Base-by-base conservation (phyloP, 202 grass and related monocot species). In the Setaria italica region DNA sequence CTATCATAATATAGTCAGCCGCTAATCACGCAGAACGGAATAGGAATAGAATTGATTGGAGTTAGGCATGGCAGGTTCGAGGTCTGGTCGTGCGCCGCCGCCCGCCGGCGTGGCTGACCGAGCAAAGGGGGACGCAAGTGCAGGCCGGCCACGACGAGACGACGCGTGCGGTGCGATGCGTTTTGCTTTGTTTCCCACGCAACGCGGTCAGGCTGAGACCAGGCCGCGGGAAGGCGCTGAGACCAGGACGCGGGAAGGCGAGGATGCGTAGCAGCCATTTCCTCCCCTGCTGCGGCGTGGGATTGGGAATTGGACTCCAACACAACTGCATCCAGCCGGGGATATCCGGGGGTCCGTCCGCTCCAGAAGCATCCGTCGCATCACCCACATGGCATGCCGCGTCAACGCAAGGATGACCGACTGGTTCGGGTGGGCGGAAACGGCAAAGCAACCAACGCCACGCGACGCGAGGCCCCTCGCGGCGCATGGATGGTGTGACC, bases 281-380 rank as follows among this genome's bases (percentile, higher is more conserved):
- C 11, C 39, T 41, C 39, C 39, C 6, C 58, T n/a, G 7, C 20
- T 3, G 17, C 8, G n/a, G 51, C 51, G 5, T 59, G 20, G 56
- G 9, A 25, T 11, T 59, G 20, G n/a, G 51, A 59, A 59, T 57
- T n/a, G 55, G 19, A 57, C 5, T 55, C 51, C 16, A 41, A 41
- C 39, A 5, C 47, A 11, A 12, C 47, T 49, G 47, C 47, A 49
- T 49, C 47, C 43, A 49, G 47, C 11, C 47, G 11, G 11, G 43
- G 43, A 46, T 46, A 46, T 46, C 9, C 43, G 7, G 8, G 43
- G 43, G 43, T 46, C 43, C 43, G 39, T 20, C 17, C 56, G 58
- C 11, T 63, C 60, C 11, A 32, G 60, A 63, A 63, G 60, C 60
- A 63, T 63, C 60, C 58, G 58, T 62, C 58, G 58, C 58, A 33